phyloP scores from a whole-genome alignment of 441 rosid genomes.

The Pelargonium australe region DNA sequence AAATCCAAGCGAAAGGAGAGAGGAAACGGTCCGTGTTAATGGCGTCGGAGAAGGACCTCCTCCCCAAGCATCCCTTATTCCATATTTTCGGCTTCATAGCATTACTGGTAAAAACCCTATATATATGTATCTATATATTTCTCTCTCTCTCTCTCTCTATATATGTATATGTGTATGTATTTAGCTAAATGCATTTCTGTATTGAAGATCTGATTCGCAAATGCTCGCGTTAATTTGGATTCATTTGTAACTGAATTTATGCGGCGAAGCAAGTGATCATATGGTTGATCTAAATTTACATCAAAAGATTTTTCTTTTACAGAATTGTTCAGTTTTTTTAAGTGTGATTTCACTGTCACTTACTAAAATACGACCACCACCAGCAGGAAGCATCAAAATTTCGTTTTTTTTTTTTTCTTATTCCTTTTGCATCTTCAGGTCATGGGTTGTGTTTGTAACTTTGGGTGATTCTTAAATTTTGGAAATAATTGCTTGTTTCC shows the following conservation, averaged over 20 bases:
- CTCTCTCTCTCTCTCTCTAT: not conserved
- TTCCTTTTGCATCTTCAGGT: not conserved
- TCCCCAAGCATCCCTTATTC: not conserved
- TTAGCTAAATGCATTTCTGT: not conserved
- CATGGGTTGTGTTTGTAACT: constrained; percentile 2
- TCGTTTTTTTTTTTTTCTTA: too few relatives aligned
- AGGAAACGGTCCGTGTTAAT: constrained; percentile 10
- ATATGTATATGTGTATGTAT: not conserved
- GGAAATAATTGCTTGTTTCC: not conserved
- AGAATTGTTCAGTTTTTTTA: not conserved
- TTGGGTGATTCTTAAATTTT: not conserved
- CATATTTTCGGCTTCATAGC: not conserved
- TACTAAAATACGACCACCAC: not conserved
- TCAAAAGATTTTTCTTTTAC: not conserved
- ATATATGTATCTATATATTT: not conserved
- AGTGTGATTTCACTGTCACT: not conserved
- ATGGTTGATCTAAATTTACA: not conserved
- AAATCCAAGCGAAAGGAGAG: not conserved
- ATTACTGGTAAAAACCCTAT: constrained; percentile 7
- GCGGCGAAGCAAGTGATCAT: not conserved
- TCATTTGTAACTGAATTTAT: not conserved
- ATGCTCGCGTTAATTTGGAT: not conserved
- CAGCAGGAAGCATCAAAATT: not conserved
- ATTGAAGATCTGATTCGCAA: constrained; percentile 5
- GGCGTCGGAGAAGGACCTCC: constrained; percentile 10